Evolutionary conservation across 495 filamentous ascomycete genomes (phyloP).

Genomic region (Umbilicaria muhlenbergii): DNA sequence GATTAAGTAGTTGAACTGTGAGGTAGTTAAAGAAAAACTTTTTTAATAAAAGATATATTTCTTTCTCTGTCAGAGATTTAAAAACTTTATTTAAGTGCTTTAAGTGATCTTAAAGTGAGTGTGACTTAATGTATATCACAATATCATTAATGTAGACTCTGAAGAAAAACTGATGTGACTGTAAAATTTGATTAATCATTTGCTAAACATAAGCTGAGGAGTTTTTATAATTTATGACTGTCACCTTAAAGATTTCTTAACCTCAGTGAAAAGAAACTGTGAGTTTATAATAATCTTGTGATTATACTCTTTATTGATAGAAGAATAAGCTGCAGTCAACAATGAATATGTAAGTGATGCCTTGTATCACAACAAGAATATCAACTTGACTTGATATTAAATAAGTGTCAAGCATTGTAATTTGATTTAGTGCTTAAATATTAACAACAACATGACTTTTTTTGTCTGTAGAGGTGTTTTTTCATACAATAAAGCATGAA

Average conservation of each 20-base stretch:
- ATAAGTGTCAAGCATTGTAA: neutral
- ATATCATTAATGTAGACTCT: slow-evolving; percentile 3
- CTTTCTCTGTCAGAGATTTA: too few species aligned
- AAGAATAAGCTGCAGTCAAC: neutral
- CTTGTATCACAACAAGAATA: neutral
- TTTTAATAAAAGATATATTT: too few species aligned
- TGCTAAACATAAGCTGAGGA: neutral
- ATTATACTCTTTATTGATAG: neutral
- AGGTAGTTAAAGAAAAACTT: too few species aligned
- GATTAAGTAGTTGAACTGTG: neutral
- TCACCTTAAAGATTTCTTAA: neutral
- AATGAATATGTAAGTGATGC: neutral
- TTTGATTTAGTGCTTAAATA: slow-evolving; percentile 2
- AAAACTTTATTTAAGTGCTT: too few species aligned
- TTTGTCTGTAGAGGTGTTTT: neutral
- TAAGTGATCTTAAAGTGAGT: too few species aligned
- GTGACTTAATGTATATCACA: neutral
- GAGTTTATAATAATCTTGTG: neutral
- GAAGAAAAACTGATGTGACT: neutral
- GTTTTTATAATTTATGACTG: slow-evolving; percentile 1
- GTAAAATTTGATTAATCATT: neutral
- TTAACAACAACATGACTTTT: neutral
- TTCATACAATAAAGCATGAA: slow-evolving; percentile 6
- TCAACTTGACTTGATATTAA: neutral
- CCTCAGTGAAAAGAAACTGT: neutral